Percentiles rank a stretch among this genome's conserved stretches.
Conservation (phyloP, 176 grass and related monocot genomes). For the Paspalum vaginatum region DNA sequence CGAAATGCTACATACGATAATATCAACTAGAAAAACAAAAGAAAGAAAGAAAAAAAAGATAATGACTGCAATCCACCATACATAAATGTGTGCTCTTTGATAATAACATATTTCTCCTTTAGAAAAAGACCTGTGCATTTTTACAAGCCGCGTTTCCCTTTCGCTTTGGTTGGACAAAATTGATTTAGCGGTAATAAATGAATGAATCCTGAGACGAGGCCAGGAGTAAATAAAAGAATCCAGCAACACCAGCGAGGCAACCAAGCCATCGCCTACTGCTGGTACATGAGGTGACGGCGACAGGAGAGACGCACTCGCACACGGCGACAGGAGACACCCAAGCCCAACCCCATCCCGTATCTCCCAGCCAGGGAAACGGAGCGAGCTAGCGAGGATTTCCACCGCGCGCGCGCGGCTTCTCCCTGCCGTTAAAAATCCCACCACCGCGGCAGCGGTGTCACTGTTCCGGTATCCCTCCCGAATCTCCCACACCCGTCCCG, state of each 20-base stretch:
- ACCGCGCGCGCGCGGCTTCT: background rate
- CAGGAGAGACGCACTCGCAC: background rate
- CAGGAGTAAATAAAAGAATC: background rate
- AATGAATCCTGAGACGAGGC: background rate
- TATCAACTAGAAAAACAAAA: too few species aligned
- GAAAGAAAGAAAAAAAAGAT: background rate
- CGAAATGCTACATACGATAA: background rate
- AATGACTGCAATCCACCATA: background rate
- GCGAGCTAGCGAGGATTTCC: background rate
- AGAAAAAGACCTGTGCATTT: background rate
- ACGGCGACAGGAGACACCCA: background rate
- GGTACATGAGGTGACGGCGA: background rate
- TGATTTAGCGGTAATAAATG: background rate
- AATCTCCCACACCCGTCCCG: constrained; percentile 13
- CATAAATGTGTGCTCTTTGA: background rate
- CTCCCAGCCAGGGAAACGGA: background rate
- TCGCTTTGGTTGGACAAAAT: background rate
- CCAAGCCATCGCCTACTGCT: background rate
- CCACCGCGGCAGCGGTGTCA: background rate
- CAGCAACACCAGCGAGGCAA: background rate
- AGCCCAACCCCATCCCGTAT: too few species aligned
- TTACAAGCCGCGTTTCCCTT: background rate
- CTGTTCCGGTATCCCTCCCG: constrained; percentile 31
- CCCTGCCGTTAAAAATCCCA: constrained; percentile 19
- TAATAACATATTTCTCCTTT: background rate